Evolutionary conservation across 1,139 yeast species (phyloP).

Genomic region (Zygosaccharomyces pseudobailii): DNA sequence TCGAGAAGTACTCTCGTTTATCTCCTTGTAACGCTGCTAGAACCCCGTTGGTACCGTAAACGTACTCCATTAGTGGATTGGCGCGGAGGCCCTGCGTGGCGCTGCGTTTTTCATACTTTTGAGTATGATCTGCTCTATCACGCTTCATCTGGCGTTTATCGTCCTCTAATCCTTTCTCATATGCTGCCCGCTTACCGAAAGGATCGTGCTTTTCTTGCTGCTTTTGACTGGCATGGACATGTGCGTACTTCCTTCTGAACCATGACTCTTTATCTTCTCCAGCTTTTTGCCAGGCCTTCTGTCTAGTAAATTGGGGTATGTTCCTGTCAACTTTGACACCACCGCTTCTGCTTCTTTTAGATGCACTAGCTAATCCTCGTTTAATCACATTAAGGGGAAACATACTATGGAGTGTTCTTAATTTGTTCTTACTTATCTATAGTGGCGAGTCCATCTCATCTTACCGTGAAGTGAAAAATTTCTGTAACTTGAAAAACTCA

Average conservation of each 20-base stretch:
- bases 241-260: conserved; percentile 53
- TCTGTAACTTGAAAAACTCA: background rate
- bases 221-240: conserved; percentile 49
- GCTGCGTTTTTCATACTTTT: conserved; percentile 14
- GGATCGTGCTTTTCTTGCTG: conserved; percentile 17
- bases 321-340: conserved; percentile 38
- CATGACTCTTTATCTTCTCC: conserved; percentile 50
- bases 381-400: background rate
- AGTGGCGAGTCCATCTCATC: background rate
- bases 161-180: conserved; percentile 14
- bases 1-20: conserved; percentile 50
- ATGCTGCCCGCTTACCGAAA: conserved; percentile 18
- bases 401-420: background rate
- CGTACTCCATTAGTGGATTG: conserved; percentile 57
- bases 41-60: conserved; percentile 76
- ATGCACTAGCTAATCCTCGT: conserved; percentile 8
- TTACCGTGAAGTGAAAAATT: conserved; percentile 3
- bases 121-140: conserved; percentile 15
- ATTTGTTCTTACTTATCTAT: background rate
- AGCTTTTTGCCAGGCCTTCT: conserved; percentile 57
- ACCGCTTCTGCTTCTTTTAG: conserved; percentile 1
- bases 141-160: conserved; percentile 9
- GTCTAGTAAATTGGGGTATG: conserved; percentile 38
- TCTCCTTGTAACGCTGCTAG: conserved; percentile 59
- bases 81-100: conserved; percentile 13